Conservation (phyloP, 1,284 basidiomycete species). For the Heterobasidion occidentale region DNA sequence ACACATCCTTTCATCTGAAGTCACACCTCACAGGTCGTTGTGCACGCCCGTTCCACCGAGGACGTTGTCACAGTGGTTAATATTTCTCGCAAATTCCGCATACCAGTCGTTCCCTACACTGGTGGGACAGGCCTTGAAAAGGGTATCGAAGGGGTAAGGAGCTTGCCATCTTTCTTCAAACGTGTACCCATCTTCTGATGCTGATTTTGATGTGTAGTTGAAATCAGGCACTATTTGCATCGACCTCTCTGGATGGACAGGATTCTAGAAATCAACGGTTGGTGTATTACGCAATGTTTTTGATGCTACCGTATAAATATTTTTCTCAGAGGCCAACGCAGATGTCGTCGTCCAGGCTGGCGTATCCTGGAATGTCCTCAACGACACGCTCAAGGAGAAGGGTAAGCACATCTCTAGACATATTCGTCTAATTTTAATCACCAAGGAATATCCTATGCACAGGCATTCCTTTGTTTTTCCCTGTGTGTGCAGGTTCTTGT, state of each 20-base stretch:
- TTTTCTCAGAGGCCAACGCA: constrained; percentile 46
- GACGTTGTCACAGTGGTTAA: constrained; percentile 55
- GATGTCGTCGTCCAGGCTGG: constrained; percentile 81
- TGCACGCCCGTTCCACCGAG: constrained; percentile 41
- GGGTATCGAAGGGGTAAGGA: constrained; percentile 50
- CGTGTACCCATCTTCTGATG: background rate
- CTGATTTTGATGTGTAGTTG: constrained; percentile 20
- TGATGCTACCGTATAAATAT: no score
- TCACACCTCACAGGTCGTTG: constrained; percentile 59
- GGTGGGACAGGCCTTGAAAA: constrained; percentile 59
- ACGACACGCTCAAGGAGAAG: constrained; percentile 61
- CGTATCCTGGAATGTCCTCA: constrained; percentile 85
- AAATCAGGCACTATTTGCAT: constrained; percentile 73
- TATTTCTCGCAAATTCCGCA: constrained; percentile 46
- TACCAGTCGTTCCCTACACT: constrained; percentile 52
- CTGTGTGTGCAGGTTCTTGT: constrained; percentile 31
- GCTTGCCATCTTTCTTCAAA: constrained; percentile 3
- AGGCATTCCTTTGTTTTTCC: constrained; percentile 60
- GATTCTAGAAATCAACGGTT: constrained; percentile 73
- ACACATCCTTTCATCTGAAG: constrained; percentile 17
- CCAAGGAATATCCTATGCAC: no score
- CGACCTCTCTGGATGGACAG: constrained; percentile 84
- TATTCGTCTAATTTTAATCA: no score
- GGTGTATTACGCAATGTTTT: constrained; percentile 28
- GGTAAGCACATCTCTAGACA: constrained; percentile 15